phyloP scores from a whole-genome alignment of 164 flowering plant genomes.

The Houttuynia cordata region DNA sequence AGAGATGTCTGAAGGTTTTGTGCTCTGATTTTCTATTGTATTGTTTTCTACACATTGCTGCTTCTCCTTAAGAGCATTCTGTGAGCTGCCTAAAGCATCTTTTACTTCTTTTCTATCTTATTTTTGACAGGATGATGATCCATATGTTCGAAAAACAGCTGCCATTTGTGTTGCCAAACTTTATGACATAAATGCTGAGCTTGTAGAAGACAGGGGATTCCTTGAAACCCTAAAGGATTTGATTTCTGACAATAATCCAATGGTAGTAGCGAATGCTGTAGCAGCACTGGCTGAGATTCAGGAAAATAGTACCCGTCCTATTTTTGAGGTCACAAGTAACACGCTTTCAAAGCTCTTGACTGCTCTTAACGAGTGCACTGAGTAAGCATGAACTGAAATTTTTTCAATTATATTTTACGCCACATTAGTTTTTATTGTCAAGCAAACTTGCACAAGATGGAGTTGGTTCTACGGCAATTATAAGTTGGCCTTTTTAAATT shows the following conservation, averaged over 20 bases:
- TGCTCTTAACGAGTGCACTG: slow-evolving; percentile 96
- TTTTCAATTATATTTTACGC: background rate
- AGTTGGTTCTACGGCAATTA: too few species aligned
- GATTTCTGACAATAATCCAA: slow-evolving; percentile 97
- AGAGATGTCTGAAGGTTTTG: slow-evolving; percentile 93
- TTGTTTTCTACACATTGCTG: background rate
- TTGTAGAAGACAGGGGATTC: slow-evolving; percentile 97
- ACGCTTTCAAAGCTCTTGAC: slow-evolving; percentile 93
- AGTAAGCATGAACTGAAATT: slow-evolving; percentile 35
- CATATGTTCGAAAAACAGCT: slow-evolving; percentile 99
- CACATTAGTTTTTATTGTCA: too few species aligned
- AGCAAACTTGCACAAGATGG: too few species aligned
- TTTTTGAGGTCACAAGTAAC: slow-evolving; percentile 82
- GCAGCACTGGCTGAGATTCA: slow-evolving; percentile 99
- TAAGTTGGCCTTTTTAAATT: too few species aligned
- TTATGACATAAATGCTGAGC: slow-evolving; percentile 95
- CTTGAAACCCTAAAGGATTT: slow-evolving; percentile 91
- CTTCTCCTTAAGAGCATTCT: background rate
- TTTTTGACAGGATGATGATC: slow-evolving; percentile 90
- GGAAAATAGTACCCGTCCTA: slow-evolving; percentile 69
- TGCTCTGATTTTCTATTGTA: background rate
- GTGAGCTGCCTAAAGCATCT: background rate
- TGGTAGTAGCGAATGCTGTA: slow-evolving; percentile 99
- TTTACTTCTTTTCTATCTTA: background rate
- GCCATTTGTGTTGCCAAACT: slow-evolving; percentile 99